Percentiles rank a stretch among this genome's conserved stretches.
phyloP scores from a whole-genome alignment of 176 grass and related monocot genomes.

The Chrysopogon serrulatus region DNA sequence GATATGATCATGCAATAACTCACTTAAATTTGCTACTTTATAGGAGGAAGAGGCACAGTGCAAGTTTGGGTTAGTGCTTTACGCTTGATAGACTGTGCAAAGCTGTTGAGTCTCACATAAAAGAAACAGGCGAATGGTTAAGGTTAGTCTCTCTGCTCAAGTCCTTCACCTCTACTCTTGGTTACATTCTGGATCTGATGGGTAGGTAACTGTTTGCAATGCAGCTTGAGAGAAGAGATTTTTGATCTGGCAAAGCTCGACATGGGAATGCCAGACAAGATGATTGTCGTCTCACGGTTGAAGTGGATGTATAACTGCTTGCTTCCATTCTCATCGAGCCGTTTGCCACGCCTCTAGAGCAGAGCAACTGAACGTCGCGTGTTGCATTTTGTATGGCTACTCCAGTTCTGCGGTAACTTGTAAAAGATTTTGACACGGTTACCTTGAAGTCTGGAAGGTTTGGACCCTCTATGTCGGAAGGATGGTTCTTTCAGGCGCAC shows the following conservation, averaged over 20 bases:
- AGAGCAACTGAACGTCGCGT: not conserved
- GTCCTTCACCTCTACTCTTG: not conserved
- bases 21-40: conserved; percentile 11
- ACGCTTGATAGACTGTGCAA: conserved; percentile 78
- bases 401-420: not conserved
- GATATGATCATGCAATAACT: not conserved
- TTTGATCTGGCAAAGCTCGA: conserved; percentile 77
- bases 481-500: not conserved
- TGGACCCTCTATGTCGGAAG: not conserved
- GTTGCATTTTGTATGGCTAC: not conserved
- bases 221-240: conserved; percentile 79
- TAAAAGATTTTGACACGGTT: not conserved
- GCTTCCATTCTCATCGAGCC: conserved; percentile 42
- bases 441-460: not conserved
- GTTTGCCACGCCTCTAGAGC: conserved; percentile 36
- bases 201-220: conserved; percentile 10
- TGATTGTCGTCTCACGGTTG: conserved; percentile 51
- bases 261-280: conserved; percentile 49
- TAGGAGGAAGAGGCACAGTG: conserved; percentile 73
- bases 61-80: conserved; percentile 73
- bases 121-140: conserved; percentile 83
- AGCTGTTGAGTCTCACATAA: conserved; percentile 79
- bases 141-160: conserved; percentile 39
- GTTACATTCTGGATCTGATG: not conserved
- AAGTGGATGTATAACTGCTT: conserved; percentile 81